These are phyloP conservation scores for Peronospora belbahrii DNA, from an alignment of 352 stramenopile genomes.

Conservation along the genomic window DNA sequence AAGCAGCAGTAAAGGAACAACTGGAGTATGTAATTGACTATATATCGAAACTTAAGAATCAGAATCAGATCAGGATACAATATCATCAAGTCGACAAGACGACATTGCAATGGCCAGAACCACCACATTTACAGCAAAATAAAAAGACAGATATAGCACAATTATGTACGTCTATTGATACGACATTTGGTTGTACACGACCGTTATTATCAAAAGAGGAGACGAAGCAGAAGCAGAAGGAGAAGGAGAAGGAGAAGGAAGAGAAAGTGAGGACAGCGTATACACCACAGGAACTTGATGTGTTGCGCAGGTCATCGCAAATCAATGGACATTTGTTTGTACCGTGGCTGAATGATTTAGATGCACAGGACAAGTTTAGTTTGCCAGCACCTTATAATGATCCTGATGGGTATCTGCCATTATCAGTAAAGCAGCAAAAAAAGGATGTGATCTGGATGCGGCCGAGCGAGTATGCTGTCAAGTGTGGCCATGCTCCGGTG, in stretches of 20 bases:
- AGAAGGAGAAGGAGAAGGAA: background rate
- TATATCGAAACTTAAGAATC: conserved; percentile 43
- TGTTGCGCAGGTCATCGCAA: conserved; percentile 68
- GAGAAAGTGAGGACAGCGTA: conserved; percentile 28
- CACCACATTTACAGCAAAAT: conserved; percentile 14
- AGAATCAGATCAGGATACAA: conserved; percentile 4
- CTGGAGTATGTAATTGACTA: conserved; percentile 74
- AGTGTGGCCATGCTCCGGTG: conserved; percentile 42
- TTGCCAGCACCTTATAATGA: conserved; percentile 50
- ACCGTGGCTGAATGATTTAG: conserved; percentile 67
- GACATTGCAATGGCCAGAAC: conserved; percentile 38
- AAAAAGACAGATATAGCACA: conserved; percentile 21
- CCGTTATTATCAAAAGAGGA: too few species aligned
- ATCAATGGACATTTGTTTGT: conserved; percentile 84
- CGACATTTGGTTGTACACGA: too few species aligned
- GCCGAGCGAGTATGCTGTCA: conserved; percentile 43
- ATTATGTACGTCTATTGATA: too few species aligned
- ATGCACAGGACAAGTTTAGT: conserved; percentile 50
- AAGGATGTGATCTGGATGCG: conserved; percentile 61
- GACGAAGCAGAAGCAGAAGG: too few species aligned
- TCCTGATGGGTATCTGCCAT: conserved; percentile 50
- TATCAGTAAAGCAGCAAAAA: conserved; percentile 65
- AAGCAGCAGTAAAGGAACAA: conserved; percentile 44
- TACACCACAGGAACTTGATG: conserved; percentile 57
- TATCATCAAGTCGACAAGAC: conserved; percentile 3